Base-by-base conservation (phyloP, 2,329 filamentous ascomycete species). In the Fusarium robinianum region DNA sequence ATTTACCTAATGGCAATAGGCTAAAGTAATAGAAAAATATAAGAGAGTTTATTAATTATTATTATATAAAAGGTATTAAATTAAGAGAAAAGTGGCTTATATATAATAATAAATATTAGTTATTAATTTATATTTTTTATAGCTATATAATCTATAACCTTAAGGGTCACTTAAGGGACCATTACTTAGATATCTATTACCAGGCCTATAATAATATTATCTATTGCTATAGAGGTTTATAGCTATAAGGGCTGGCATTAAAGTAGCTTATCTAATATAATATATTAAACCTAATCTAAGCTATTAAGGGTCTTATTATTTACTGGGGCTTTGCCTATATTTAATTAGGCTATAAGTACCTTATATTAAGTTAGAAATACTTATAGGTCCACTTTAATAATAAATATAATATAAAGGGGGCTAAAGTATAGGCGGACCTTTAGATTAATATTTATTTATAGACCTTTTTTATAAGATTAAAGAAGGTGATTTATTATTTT, bases 31-130 rank as follows among this genome's bases (percentile, higher is more conserved):
- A 34, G 32, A 15, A 12, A 16, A 19, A 24, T 8, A 19, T 22
- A 19, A 15, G 18, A 8, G 32, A 5, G n/a, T n/a, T n/a, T n/a
- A n/a, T n/a, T 34, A 14, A 24, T 12, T 6, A 15, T 34, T 14
- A 24, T 22, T 34, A 34, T 23, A 24, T 8, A 23, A 34, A 34
- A 34, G 6, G n/a, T 9, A 23, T 14, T 34, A 34, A 6, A 34
- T 23, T 34, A 34, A 23, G 10, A 15, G 23, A 19, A 29, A 35
- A 34, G 16, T 29, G 18, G 30, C 30, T 41, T 41, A 6, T 41
- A 27, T 16, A 34, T 41, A 34, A 41, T 41, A 21, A 17, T 26
- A 24, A 41, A 41, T 35, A 27, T 16, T 29, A 41, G 16, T 41
- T 29, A 34, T 21, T 41, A 16, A 17, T 24, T 12, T 34, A n/a